Evolutionary conservation across 768 basidiomycete genomes (phyloP).

Genomic region (Sistotremastrum suecicum): DNA sequence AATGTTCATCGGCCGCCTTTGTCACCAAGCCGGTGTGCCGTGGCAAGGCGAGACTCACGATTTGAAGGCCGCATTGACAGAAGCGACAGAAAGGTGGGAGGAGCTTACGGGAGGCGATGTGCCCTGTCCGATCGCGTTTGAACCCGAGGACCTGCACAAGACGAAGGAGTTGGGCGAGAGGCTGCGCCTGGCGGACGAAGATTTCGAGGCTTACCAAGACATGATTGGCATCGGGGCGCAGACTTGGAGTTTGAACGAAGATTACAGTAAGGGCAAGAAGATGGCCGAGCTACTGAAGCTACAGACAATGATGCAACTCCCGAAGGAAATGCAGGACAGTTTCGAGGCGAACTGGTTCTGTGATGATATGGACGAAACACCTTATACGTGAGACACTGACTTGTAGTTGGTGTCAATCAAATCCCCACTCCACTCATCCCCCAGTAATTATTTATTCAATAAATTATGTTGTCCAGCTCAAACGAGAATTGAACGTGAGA

Average conservation of each 20-base stretch:
- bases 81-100: slow-evolving; percentile 29
- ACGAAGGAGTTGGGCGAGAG: slow-evolving; percentile 23
- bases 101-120: slow-evolving; percentile 21
- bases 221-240: slow-evolving; percentile 23
- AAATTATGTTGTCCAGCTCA: too few relatives aligned
- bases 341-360: slow-evolving; percentile 28
- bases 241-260: slow-evolving; percentile 27
- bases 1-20: slow-evolving; percentile 27
- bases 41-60: slow-evolving; percentile 39
- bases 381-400: slow-evolving; percentile 22
- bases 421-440: too few relatives aligned
- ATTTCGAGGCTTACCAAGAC: slow-evolving; percentile 14
- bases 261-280: slow-evolving; percentile 21
- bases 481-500: too few relatives aligned
- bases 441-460: too few relatives aligned
- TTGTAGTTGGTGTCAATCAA: too few relatives aligned
- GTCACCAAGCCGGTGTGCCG: slow-evolving; percentile 25
- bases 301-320: slow-evolving; percentile 5
- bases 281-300: too few relatives aligned
- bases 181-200: slow-evolving; percentile 18
- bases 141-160: slow-evolving; percentile 28
- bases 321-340: slow-evolving; percentile 25
- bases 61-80: slow-evolving; percentile 32
- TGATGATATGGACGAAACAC: slow-evolving; percentile 35
- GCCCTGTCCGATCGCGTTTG: slow-evolving; percentile 34